Conservation (phyloP, 2,329 filamentous ascomycete species). For the Ophiostoma tasmaniense region DNA sequence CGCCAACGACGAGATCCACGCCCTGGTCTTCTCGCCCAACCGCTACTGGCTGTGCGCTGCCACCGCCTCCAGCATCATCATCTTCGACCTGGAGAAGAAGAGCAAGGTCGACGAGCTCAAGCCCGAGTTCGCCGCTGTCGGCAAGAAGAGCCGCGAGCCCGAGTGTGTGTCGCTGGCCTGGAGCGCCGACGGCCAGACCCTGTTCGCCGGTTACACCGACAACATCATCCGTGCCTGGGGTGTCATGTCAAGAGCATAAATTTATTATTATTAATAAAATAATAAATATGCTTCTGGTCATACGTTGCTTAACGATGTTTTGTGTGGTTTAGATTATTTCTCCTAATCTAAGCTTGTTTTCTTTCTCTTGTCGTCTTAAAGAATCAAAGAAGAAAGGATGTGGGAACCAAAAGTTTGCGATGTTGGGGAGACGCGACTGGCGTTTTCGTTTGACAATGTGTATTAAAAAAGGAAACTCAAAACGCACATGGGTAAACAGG, state of each 20-base stretch:
- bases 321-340: background rate
- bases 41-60: constrained; percentile 99
- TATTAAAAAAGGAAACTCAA: background rate
- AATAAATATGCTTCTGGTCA: constrained; percentile 4
- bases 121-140: constrained; percentile 90
- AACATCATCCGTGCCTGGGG: constrained; percentile 98
- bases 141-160: constrained; percentile 98
- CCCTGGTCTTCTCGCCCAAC: constrained; percentile 99
- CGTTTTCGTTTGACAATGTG: constrained; percentile 2
- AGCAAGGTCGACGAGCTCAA: constrained; percentile 99
- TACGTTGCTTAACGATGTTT: background rate
- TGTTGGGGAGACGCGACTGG: constrained; percentile 9
- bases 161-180: constrained; percentile 97
- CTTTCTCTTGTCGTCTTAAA: background rate
- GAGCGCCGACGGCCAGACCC: constrained; percentile 96
- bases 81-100: constrained; percentile 99
- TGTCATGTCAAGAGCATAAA: constrained; percentile 87
- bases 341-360: background rate
- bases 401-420: constrained; percentile 7
- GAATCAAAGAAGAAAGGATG: background rate
- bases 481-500: constrained; percentile 16
- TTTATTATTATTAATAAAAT: constrained; percentile 6
- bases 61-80: constrained; percentile 96
- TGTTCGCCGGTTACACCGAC: constrained; percentile 99
- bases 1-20: constrained; percentile 99